phyloP scores from a whole-genome alignment of 1,284 basidiomycete species.

The Boletus smithii region DNA sequence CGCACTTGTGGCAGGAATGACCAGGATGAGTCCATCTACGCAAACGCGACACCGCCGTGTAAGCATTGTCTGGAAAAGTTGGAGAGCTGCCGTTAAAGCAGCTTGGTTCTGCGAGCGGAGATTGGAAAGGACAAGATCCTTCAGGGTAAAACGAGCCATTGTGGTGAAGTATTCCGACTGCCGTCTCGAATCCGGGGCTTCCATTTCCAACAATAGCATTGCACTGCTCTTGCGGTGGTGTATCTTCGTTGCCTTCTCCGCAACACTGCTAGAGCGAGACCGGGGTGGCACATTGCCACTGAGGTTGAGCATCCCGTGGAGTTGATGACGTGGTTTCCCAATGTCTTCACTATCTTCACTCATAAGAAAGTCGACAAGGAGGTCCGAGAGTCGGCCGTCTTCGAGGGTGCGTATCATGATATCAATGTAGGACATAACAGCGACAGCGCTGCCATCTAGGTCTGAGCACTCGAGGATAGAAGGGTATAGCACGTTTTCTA shows the following conservation, averaged over 20 bases:
- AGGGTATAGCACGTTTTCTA: slow-evolving; percentile 92
- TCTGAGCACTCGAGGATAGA: slow-evolving; percentile 93
- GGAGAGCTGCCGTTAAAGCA: slow-evolving; percentile 72
- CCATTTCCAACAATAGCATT: slow-evolving; percentile 80
- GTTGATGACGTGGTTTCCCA: slow-evolving; percentile 40
- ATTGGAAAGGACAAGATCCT: slow-evolving; percentile 81
- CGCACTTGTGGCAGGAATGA: slow-evolving; percentile 65
- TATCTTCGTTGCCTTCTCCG: slow-evolving; percentile 44
- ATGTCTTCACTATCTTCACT: slow-evolving; percentile 78
- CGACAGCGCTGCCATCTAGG: slow-evolving; percentile 88
- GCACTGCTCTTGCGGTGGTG: slow-evolving; percentile 76
- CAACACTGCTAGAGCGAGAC: slow-evolving; percentile 28
- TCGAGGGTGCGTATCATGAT: slow-evolving; percentile 78
- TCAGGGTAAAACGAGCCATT: slow-evolving; percentile 83
- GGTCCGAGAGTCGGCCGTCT: slow-evolving; percentile 63
- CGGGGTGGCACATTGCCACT: slow-evolving; percentile 38
- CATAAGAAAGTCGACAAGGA: slow-evolving; percentile 76
- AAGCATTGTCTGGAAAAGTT: slow-evolving; percentile 76
- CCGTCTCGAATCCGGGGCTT: slow-evolving; percentile 65
- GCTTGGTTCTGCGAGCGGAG: slow-evolving; percentile 63
- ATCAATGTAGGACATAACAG: slow-evolving; percentile 96
- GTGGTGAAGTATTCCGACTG: slow-evolving; percentile 81
- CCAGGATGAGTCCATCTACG: slow-evolving; percentile 63
- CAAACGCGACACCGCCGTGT: slow-evolving; percentile 66
- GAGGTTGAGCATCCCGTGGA: slow-evolving; percentile 48